Base-by-base conservation (phyloP, 495 filamentous ascomycete genomes). In the Penicillium mononematosum region DNA sequence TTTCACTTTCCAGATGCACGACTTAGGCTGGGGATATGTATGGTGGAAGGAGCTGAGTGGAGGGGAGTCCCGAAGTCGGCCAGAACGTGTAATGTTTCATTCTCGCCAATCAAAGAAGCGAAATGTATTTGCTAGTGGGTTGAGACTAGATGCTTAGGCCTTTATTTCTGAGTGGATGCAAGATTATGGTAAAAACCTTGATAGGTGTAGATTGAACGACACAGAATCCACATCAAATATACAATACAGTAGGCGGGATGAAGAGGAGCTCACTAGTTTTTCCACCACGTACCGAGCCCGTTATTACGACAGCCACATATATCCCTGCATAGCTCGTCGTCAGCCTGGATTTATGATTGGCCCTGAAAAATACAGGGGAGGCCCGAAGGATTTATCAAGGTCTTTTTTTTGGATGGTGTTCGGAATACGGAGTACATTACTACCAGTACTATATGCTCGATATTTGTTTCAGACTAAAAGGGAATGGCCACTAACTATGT, bases 301-400 rank as follows among this genome's bases (percentile, higher is more conserved):
- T 45, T 54, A 54, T 54, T 54, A 27, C 51, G 51, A 54, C 51
- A n/a, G 14, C 51, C 41, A 36, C 17, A 16, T 22, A 16, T 10
- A 45, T 44, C 51, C 42, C 51, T 45, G 51, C 39, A 45, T 45
- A 51, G 29, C n/a, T 45, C 14, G 19, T 36, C 24, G 11, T 38
- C 7, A n/a, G 14, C 8, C 20, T 16, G 27, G 20, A 25, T 5
- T 44, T 45, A 20, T 54, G 1, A 54, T 54, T 54, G 51, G 51
- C 17, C 17, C 1, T 17, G 7, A 36, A 45, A 29, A 32, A 44
- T 24, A 45, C 42, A 38, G 51, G 51, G 42, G 43, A 45, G 45
- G 27, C 7, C 17, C 16, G 34, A 53, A 16, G 17, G 41, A 41
- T 16, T 12, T 9, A 25, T n/a, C 10, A 32, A 27, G 22, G 27